These are phyloP conservation scores for Monascus ruber DNA, from an alignment of 2,329 filamentous ascomycete species.

Conservation along the genomic window DNA sequence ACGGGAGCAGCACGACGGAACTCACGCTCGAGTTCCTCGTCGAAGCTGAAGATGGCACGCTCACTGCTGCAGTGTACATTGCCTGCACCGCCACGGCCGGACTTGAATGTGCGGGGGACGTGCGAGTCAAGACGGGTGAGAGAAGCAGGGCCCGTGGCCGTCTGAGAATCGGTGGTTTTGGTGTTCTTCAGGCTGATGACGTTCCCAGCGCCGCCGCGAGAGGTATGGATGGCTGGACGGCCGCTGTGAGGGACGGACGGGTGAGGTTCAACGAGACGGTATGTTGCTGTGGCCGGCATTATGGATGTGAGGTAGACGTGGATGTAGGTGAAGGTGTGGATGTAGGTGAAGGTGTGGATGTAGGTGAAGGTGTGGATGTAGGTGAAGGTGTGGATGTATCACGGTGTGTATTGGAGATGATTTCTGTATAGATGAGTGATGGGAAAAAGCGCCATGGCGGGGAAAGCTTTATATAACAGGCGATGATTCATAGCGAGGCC, in stretches of 20 bases:
- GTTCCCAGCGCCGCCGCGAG: constrained; percentile 50
- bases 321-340: background rate
- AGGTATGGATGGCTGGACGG: constrained; percentile 40
- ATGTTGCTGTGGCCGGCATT: constrained; percentile 29
- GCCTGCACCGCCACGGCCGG: constrained; percentile 45
- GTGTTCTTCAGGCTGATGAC: constrained; percentile 42
- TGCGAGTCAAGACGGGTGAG: constrained; percentile 39
- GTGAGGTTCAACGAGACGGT: constrained; percentile 51
- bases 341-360: background rate
- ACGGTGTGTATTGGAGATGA: background rate
- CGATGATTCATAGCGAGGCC: background rate
- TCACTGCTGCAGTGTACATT: constrained; percentile 44
- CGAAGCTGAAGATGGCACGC: constrained; percentile 54
- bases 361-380: background rate
- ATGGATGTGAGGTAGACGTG: background rate
- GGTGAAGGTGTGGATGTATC: background rate
- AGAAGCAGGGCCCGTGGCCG: constrained; percentile 38
- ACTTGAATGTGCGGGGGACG: constrained; percentile 27
- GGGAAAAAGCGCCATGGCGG: background rate
- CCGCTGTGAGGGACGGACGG: constrained; percentile 41
- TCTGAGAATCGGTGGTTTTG: constrained; percentile 37
- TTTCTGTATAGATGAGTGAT: background rate
- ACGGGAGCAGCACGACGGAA: constrained; percentile 47
- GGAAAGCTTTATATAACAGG: background rate
- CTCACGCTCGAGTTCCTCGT: constrained; percentile 52